A percentile compares a stretch with the other conserved stretches of the same genome.
phyloP scores from a whole-genome alignment of 495 filamentous ascomycete genomes.

The Apiosordaria backusii region DNA sequence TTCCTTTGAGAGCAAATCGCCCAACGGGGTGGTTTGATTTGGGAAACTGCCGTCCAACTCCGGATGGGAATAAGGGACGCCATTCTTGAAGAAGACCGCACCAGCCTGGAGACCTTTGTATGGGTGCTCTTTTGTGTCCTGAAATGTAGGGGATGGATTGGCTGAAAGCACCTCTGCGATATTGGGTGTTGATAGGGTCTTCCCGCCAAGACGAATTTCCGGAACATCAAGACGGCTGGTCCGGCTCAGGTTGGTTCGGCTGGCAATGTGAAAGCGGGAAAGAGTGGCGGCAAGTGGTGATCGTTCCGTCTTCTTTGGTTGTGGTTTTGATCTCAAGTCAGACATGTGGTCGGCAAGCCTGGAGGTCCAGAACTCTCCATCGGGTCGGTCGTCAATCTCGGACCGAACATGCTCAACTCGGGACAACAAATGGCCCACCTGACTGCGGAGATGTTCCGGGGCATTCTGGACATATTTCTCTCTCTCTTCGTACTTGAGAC shows the following conservation, averaged over 20 bases:
- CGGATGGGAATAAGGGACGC: conserved; percentile 10
- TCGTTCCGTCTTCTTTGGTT: conserved; percentile 12
- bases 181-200: conserved; percentile 9
- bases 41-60: conserved; percentile 16
- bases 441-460: conserved; percentile 1
- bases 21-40: conserved; percentile 14
- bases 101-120: conserved; percentile 19
- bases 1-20: conserved; percentile 15
- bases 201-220: not conserved
- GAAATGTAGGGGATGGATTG: not conserved
- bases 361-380: conserved; percentile 20
- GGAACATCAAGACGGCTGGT: conserved; percentile 10
- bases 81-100: conserved; percentile 16
- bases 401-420: conserved; percentile 11
- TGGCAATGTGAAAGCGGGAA: conserved; percentile 13
- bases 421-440: conserved; percentile 14
- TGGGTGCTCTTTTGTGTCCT: not conserved
- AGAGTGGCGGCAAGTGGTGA: conserved; percentile 13
- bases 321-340: conserved; percentile 18
- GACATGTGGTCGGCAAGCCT: conserved; percentile 18
- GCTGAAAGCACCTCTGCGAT: conserved; percentile 3
- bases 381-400: conserved; percentile 8
- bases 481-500: conserved; percentile 15
- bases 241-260: conserved; percentile 6
- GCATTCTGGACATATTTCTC: conserved; percentile 13